phyloP scores from a whole-genome alignment of 805 yeast genomes.

The Metschnikowia colocasiae region DNA sequence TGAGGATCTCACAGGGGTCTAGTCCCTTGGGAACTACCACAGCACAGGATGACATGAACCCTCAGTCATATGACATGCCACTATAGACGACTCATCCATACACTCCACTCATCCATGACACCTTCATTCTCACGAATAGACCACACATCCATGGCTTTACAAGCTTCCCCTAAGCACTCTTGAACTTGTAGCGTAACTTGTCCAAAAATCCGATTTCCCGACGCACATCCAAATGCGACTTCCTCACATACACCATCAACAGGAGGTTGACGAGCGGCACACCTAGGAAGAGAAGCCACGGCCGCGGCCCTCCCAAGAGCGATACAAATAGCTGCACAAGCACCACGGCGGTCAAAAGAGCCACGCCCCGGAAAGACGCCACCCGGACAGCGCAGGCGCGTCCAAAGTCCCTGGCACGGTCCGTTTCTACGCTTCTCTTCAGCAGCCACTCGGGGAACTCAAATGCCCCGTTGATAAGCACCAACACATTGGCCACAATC shows the following conservation, averaged over 20 bases:
- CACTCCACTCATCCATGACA: too few species aligned
- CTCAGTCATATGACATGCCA: too few species aligned
- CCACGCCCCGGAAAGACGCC: conserved; percentile 8
- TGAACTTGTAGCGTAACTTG: conserved; percentile 22
- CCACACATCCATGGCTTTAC: too few species aligned
- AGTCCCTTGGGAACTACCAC: too few species aligned
- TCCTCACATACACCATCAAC: conserved; percentile 14
- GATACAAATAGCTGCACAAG: conserved; percentile 15
- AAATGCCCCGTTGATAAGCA: conserved; percentile 12
- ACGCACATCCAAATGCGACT: conserved; percentile 15
- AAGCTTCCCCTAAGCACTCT: conserved; percentile 14
- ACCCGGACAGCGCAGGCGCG: too few species aligned
- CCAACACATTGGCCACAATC: conserved; percentile 10
- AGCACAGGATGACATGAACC: too few species aligned
- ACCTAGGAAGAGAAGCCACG: conserved; percentile 10
- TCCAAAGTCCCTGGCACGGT: too few species aligned
- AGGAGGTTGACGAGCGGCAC: conserved; percentile 20
- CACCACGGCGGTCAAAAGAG: conserved; percentile 12
- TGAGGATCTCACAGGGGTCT: too few species aligned
- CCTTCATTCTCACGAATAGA: too few species aligned
- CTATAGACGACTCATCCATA: too few species aligned
- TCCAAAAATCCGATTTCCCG: conserved; percentile 16
- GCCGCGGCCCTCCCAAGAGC: neutral
- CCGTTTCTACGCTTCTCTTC: neutral
- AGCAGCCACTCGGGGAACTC: conserved; percentile 10